A percentile compares a stretch with the other conserved stretches of the same genome.
phyloP scores from a whole-genome alignment of 2,329 filamentous ascomycete genomes.

The Xylariaceae sp. region DNA sequence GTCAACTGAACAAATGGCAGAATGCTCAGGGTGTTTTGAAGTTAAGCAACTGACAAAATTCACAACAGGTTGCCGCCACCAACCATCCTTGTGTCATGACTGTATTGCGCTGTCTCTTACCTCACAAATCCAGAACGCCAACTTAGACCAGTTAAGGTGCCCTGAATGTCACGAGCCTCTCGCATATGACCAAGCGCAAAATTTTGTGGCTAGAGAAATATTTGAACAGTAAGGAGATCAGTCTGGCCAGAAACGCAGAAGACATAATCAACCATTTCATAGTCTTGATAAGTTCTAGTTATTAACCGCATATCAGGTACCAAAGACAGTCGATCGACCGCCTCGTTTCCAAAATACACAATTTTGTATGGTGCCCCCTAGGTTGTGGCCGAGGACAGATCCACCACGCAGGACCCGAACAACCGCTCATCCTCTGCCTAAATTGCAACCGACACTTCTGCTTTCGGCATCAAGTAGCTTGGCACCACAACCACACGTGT shows the following conservation, averaged over 20 bases:
- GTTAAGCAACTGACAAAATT: slow-evolving; percentile 6
- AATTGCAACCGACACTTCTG: slow-evolving; percentile 46
- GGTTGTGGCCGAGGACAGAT: slow-evolving; percentile 56
- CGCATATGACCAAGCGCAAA: slow-evolving; percentile 47
- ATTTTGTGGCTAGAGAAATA: slow-evolving; percentile 46
- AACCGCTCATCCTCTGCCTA: slow-evolving; percentile 47
- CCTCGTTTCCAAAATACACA: slow-evolving; percentile 43
- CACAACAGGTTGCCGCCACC: slow-evolving; percentile 14
- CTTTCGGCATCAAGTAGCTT: slow-evolving; percentile 45
- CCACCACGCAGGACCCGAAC: slow-evolving; percentile 44
- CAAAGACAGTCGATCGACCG: slow-evolving; percentile 7
- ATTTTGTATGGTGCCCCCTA: slow-evolving; percentile 58
- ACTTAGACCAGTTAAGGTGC: slow-evolving; percentile 37
- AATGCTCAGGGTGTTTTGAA: slow-evolving; percentile 21
- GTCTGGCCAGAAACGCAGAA: too few relatives aligned
- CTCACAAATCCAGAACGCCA: slow-evolving; percentile 9
- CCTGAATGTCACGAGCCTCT: slow-evolving; percentile 53
- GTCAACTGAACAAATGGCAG: neutral
- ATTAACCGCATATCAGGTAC: slow-evolving; percentile 9
- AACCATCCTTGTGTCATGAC: slow-evolving; percentile 9
- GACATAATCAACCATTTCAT: too few relatives aligned
- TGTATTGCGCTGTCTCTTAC: slow-evolving; percentile 17
- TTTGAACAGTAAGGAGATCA: slow-evolving; percentile 44
- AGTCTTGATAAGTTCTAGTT: neutral
- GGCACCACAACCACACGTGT: slow-evolving; percentile 47